Base-by-base conservation (phyloP, 2,329 filamentous ascomycete genomes). In the Helminthosporium solani region DNA sequence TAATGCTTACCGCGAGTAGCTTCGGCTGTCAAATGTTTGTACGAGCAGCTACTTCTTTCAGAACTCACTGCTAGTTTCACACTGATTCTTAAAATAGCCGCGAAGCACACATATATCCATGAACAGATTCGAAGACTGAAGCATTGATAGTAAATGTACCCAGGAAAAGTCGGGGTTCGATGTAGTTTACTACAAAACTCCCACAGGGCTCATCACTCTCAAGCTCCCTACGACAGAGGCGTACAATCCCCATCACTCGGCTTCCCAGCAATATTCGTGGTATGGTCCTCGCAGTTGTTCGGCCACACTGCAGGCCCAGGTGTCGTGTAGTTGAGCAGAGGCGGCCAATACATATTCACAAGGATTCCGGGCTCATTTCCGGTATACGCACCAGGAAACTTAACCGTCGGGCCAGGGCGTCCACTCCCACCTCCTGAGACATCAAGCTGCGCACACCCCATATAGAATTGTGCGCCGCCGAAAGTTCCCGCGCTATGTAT, bases 371-470 rank as follows among this genome's bases (percentile, higher is more conserved):
- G 60, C 42, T 70, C 66, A 2, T 44, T 58, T 4, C 54, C 54
- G 11, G 31, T 33, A 18, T 41, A 33, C 7, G 46, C 74, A 14
- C 65, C 74, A 7, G 73, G 73, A 50, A 75, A 73, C 42, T 65
- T 58, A 15, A 70, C 68, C 18, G 70, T 52, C 2, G 70, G 69
- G 0, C 54, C 46, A 2, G 73, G 72, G 7, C 39, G 61, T 41
- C 68, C 70, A 38, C 49, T 65, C 2, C 71, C 70, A 19, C 64
- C 62, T 9, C 70, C 68, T 8, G 61, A 64, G 41, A 77, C 67
- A 49, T 68, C 68, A 41, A 78, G 49, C 63, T 77, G 75, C 0
- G 70, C 72, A 55, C 75, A 77, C 3, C 65, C 66, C 36, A 74
- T 69, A 56, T 77, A 77, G 55, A 76, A 73, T 59, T 77, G 67